phyloP scores from a whole-genome alignment of 805 yeast genomes.

The Spathaspora arborariae region DNA sequence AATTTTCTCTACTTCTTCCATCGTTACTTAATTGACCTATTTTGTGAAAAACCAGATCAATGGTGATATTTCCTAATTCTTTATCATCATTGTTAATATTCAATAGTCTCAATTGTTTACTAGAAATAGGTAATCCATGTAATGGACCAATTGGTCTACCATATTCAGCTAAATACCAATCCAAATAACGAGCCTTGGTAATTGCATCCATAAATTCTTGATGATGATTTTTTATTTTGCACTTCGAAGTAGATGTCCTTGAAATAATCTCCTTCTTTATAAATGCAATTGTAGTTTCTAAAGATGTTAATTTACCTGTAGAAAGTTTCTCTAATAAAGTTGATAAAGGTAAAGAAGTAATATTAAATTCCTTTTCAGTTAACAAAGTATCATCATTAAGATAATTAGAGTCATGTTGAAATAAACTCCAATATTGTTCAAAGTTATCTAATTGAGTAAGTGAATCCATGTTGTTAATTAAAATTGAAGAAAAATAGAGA shows the following conservation, averaged over 20 bases:
- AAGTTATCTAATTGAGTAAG: constrained; percentile 3
- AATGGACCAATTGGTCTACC: constrained; percentile 56
- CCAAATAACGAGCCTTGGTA: constrained; percentile 50
- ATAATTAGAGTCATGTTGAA: constrained; percentile 14
- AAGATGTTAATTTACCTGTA: constrained; percentile 28
- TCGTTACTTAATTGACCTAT: background rate
- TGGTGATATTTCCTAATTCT: constrained; percentile 33
- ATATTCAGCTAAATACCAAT: constrained; percentile 41
- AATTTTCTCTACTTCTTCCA: background rate
- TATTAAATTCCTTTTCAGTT: constrained; percentile 29
- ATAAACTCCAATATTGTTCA: background rate
- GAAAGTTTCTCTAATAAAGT: constrained; percentile 26
- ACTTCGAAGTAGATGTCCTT: background rate
- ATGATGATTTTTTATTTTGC: background rate
- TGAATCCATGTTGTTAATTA: background rate
- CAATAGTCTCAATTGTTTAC: constrained; percentile 29
- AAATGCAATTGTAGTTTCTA: constrained; percentile 37
- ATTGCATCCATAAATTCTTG: constrained; percentile 42
- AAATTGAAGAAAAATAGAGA: background rate
- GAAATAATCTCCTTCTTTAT: constrained; percentile 37
- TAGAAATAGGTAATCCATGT: constrained; percentile 57
- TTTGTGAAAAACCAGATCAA: background rate
- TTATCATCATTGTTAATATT: constrained; percentile 43
- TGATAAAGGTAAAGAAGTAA: constrained; percentile 33
- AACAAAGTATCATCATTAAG: constrained; percentile 30